A percentile compares a stretch with the other conserved stretches of the same genome.
These are phyloP conservation scores for Teratosphaeria destructans DNA, from an alignment of 2,329 filamentous ascomycete species.

Conservation along the genomic window DNA sequence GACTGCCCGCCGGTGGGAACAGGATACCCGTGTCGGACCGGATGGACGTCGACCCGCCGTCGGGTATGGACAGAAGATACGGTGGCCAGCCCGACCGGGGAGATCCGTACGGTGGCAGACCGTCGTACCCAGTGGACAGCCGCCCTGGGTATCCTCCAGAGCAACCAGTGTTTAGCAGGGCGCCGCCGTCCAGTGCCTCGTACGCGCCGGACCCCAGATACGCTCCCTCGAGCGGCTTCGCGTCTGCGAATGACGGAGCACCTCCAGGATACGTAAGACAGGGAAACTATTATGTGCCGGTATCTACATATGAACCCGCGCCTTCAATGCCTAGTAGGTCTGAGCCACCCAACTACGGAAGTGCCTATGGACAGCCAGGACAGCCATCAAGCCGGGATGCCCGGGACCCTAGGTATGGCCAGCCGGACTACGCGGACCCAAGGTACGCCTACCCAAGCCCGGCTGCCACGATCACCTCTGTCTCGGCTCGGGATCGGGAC, in stretches of 20 bases:
- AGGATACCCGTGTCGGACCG: slow-evolving; percentile 9
- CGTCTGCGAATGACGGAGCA: slow-evolving; percentile 18
- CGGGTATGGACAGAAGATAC: slow-evolving; percentile 8
- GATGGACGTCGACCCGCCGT: slow-evolving; percentile 20
- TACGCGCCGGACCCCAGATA: slow-evolving; percentile 23
- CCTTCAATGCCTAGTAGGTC: slow-evolving; percentile 16
- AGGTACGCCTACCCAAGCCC: slow-evolving; percentile 27
- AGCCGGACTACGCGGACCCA: slow-evolving; percentile 22
- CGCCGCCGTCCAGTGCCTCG: slow-evolving; percentile 15
- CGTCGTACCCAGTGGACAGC: slow-evolving; percentile 11
- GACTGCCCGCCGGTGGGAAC: slow-evolving; percentile 3
- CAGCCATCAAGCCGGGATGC: slow-evolving; percentile 10
- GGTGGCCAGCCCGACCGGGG: slow-evolving; percentile 4
- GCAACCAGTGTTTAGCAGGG: slow-evolving; percentile 13
- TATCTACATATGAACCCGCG: slow-evolving; percentile 16
- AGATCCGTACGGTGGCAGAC: slow-evolving; percentile 3
- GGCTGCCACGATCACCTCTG: slow-evolving; percentile 22
- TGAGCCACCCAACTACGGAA: slow-evolving; percentile 13
- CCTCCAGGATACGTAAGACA: slow-evolving; percentile 25
- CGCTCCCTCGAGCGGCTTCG: slow-evolving; percentile 15
- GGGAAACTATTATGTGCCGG: slow-evolving; percentile 25
- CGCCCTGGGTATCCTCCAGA: slow-evolving; percentile 13
- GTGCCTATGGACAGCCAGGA: slow-evolving; percentile 13
- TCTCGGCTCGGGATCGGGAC: slow-evolving; percentile 19
- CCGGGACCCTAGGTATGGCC: slow-evolving; percentile 18